Conservation (phyloP, 352 stramenopile species). For the Pythium chondricola region DNA sequence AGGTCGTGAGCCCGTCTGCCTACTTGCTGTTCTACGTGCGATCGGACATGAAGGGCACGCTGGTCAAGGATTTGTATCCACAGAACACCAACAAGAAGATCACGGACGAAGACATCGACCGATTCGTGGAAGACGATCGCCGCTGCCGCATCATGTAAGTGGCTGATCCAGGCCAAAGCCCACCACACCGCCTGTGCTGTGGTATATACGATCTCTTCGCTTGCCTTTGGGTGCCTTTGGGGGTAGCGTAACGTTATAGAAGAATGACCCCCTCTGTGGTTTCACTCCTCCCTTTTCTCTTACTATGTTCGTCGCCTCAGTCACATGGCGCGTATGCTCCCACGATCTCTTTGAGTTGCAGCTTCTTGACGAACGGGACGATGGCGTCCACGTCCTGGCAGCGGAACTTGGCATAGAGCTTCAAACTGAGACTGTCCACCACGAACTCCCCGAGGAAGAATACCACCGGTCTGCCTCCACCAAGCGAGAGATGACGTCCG, state of each 20-base stretch:
- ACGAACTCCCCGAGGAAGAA: conserved; percentile 65
- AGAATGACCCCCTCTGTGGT: conserved; percentile 16
- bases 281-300: no score
- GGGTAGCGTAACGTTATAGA: conserved; percentile 22
- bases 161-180: background rate
- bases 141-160: conserved; percentile 81
- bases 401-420: conserved; percentile 57
- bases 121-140: conserved; percentile 81
- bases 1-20: conserved; percentile 78
- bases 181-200: no score
- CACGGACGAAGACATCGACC: conserved; percentile 86
- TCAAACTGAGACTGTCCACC: conserved; percentile 65
- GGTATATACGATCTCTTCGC: no score
- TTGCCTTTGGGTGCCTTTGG: background rate
- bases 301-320: no score
- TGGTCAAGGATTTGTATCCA: conserved; percentile 83
- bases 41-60: conserved; percentile 79
- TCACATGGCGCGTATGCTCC: conserved; percentile 58
- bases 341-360: conserved; percentile 74
- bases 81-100: conserved; percentile 82
- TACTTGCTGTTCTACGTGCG: conserved; percentile 92
- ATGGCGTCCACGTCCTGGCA: conserved; percentile 48
- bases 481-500: background rate
- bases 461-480: background rate
- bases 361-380: conserved; percentile 55